Evolutionary conservation across 768 basidiomycete genomes (phyloP).

Genomic region (Russula ochroleuca): DNA sequence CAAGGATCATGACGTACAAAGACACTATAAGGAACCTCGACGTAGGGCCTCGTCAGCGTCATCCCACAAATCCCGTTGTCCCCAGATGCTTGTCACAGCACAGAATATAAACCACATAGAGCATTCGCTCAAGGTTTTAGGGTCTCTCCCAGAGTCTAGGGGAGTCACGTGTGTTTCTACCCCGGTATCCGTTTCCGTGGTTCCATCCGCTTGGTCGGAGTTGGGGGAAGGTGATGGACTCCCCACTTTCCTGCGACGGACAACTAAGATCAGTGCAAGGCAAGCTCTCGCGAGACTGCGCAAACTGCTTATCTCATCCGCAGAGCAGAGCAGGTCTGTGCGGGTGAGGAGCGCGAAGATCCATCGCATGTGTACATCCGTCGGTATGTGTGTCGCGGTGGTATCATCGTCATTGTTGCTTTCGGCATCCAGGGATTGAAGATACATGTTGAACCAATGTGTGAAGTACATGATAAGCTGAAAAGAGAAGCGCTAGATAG

Average conservation of each 20-base stretch:
- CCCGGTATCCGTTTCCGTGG: not conserved
- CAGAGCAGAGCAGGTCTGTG: constrained; percentile 62
- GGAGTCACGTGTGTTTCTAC: constrained; percentile 1
- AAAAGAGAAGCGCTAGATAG: constrained; percentile 55
- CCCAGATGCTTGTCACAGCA: constrained; percentile 64
- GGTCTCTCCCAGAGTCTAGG: not conserved
- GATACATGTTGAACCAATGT: constrained; percentile 68
- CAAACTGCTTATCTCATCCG: constrained; percentile 73
- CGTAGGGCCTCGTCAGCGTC: constrained; percentile 50
- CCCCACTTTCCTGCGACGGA: constrained; percentile 8
- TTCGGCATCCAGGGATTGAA: constrained; percentile 36
- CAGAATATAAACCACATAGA: constrained; percentile 76
- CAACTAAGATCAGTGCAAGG: constrained; percentile 35
- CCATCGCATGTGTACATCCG: constrained; percentile 66
- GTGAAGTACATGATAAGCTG: constrained; percentile 82
- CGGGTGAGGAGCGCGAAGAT: constrained; percentile 69
- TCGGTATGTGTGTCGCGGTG: constrained; percentile 36
- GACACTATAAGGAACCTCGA: not conserved
- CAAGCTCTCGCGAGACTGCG: constrained; percentile 74
- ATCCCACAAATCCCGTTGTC: constrained; percentile 75
- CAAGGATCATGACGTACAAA: not conserved
- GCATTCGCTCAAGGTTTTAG: constrained; percentile 36
- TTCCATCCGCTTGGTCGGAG: not conserved
- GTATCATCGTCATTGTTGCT: constrained; percentile 24
- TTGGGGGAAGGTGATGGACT: not conserved